Evolutionary conservation across 1,284 basidiomycete genomes (phyloP), one percentile per base, ranked within the genome.

Genomic region (Singerocomus inundabilis): DNA sequence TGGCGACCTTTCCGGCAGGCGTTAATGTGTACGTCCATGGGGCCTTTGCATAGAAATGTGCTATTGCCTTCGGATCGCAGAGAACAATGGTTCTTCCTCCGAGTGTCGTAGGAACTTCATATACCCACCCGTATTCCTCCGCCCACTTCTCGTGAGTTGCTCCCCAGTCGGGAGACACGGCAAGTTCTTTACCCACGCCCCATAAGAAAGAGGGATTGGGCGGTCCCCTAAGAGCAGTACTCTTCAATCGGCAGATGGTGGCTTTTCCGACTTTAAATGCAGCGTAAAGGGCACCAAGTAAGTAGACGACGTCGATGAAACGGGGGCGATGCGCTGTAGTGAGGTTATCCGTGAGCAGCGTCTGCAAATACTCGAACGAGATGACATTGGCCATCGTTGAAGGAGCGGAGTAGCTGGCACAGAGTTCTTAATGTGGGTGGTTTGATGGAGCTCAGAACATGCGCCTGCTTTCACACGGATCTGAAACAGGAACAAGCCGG

Each of bases 11-110:
- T 13, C 6, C 24, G 5, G 38, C 30, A 5, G 54, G 54, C 0
- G 55, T 42, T 12, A 33, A 11, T 12, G 49, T 13, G 18, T 62
- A 65, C 12, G 53, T 54, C 54, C 70, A 74, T 0, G 79, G 75
- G 44, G 81, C 80, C 48, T 68, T 71, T 0, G 70, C 67, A 53
- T 76, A 79, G 48, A 81, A 74, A 52, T 83, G 78, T 0, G 73
- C 66, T 30, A 78, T 66, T 0, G 81, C 82, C 56, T 76, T 80
- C 0, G 80, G 76, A 55, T 84, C 82, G 35, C 71, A 71, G 10
- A 84, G 64, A 4, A 80, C 60, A 18, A 82, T 63, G 18, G 61
- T 63, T 7, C 54, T 69, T 0, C 62, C 55, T 0, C 79, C 79
- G 16, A 84, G 59, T 0, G 64, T 54, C 0, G 59, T 57, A 1